Conservation (phyloP, 805 yeast species). For the Candida chauliodis region DNA sequence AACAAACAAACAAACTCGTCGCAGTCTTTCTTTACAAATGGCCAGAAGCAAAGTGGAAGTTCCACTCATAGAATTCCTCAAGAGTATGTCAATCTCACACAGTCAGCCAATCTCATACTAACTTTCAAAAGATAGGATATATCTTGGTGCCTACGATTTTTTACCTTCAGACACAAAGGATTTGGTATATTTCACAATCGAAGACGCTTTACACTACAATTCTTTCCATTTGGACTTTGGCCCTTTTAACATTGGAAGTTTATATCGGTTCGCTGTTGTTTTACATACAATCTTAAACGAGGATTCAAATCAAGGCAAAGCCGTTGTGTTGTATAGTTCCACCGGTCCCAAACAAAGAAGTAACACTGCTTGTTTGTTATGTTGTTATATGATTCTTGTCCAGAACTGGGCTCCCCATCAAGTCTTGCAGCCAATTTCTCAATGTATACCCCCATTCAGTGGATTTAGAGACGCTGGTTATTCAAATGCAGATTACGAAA, state of each 20-base stretch:
- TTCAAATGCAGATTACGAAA: conserved; percentile 89
- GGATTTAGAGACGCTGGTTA: conserved; percentile 97
- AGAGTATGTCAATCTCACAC: conserved; percentile 29
- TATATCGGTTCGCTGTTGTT: conserved; percentile 92
- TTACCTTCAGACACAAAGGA: conserved; percentile 74
- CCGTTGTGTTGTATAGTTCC: conserved; percentile 86
- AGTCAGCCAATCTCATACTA: conserved; percentile 17
- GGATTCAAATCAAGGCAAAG: conserved; percentile 76
- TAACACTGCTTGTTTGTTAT: conserved; percentile 89
- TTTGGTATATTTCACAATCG: conserved; percentile 84
- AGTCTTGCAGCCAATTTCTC: conserved; percentile 90
- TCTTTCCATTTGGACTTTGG: conserved; percentile 97
- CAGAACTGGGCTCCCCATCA: conserved; percentile 99
- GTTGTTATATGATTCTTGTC: conserved; percentile 91
- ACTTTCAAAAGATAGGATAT: conserved; percentile 54
- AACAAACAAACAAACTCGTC: background rate
- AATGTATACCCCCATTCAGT: conserved; percentile 89
- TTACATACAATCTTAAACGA: conserved; percentile 89
- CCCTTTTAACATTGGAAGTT: conserved; percentile 88
- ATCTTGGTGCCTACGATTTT: conserved; percentile 83
- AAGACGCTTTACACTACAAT: conserved; percentile 87
- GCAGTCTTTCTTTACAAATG: conserved; percentile 5
- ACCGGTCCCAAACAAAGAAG: conserved; percentile 79
- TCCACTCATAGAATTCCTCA: conserved; percentile 42
- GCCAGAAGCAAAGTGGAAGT: conserved; percentile 13